Evolutionary conservation across 257 asterid genomes (phyloP), one percentile per base, ranked within the genome.

Genomic region (Nicotiana undulata): DNA sequence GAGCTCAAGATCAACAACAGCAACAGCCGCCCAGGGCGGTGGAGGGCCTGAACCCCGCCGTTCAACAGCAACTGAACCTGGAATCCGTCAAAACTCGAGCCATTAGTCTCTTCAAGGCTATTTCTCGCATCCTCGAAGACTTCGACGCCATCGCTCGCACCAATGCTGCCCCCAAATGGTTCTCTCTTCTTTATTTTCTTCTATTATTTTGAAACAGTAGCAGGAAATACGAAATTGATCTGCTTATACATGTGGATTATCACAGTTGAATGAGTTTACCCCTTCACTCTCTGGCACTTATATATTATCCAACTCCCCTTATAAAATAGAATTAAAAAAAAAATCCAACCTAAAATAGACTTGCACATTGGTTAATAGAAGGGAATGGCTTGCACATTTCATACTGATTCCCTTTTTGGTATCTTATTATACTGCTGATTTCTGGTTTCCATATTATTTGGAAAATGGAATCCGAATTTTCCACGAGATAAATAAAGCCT

Each of bases 81-180:
- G 97, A 95, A 56, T 91, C 96, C 6, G 92, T 95, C n/a, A 95
- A 90, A 87, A 95, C 98, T 74, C 94, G 99, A 63, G 99, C 99
- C 17, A 85, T 87, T 86, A 92, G 97, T 83, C 93, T 95, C 66
- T 91, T 77, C 92, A 95, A 93, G 80, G 94, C 99, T 77, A 93
- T 95, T 84, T 85, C 97, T 87, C 98, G 98, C 86, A 95, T 93
- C 85, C 97, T 93, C 61, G 96, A 93, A 76, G 99, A 95, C 8
- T 90, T 89, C 63, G 97, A 93, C 75, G 90, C 87, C 51, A 88
- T 93, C 26, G 88, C 94, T 55, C 95, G 97, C 81, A 79, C 92
- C 53, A 93, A 90, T 85, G 88, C 96, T 80, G 80, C 79, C 56
- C 98, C 97, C 75, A 95, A 90, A 89, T 95, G 99, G 99, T 95